Conservation (phyloP, 2,329 filamentous ascomycete species). For the Keithomyces neogunnii region DNA sequence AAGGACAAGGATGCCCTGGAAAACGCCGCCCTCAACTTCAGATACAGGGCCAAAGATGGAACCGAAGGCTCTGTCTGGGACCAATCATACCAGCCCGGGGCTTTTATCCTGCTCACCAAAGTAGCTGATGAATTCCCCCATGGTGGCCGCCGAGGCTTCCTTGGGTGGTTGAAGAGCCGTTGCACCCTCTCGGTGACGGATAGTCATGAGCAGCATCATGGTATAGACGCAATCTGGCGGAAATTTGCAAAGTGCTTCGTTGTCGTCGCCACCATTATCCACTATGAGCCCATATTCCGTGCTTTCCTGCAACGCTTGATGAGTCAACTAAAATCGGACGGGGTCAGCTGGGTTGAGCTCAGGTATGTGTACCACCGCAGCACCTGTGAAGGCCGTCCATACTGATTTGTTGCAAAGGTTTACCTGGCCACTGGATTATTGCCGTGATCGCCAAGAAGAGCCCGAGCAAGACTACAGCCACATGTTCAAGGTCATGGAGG, state of each 20-base stretch:
- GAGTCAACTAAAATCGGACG: constrained; percentile 65
- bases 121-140: constrained; percentile 70
- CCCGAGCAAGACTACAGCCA: constrained; percentile 60
- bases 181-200: constrained; percentile 66
- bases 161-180: constrained; percentile 66
- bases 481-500: constrained; percentile 64
- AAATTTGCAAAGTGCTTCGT: constrained; percentile 72
- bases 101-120: constrained; percentile 47
- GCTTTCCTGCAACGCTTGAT: constrained; percentile 66
- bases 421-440: constrained; percentile 65
- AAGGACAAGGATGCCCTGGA: constrained; percentile 42
- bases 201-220: constrained; percentile 71
- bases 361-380: constrained; percentile 28
- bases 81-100: constrained; percentile 48
- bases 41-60: constrained; percentile 40
- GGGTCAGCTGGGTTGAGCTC: constrained; percentile 77
- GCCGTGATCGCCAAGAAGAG: constrained; percentile 52
- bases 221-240: constrained; percentile 74
- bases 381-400: neutral
- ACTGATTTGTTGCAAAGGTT: constrained; percentile 33
- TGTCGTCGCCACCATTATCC: constrained; percentile 65
- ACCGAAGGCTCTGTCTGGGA: constrained; percentile 55
- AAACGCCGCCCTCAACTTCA: constrained; percentile 51
- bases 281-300: constrained; percentile 86
- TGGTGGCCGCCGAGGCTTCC: constrained; percentile 62